phyloP scores from a whole-genome alignment of 805 yeast species.

The Pichia cephalocereana region DNA sequence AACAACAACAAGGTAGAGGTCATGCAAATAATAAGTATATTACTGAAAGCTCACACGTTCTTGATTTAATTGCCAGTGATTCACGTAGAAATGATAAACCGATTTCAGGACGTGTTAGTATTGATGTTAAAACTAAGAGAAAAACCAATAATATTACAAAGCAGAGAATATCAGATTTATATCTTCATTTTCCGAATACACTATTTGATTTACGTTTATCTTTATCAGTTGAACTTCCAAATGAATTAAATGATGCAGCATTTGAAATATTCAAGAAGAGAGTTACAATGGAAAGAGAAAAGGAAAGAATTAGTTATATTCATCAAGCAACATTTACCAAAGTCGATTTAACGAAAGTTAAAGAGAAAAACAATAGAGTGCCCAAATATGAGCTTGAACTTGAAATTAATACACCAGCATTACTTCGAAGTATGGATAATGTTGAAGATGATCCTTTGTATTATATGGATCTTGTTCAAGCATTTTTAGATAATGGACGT shows the following conservation, averaged over 20 bases:
- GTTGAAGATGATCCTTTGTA: constrained; percentile 31
- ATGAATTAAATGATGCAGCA: constrained; percentile 41
- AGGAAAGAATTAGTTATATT: constrained; percentile 63
- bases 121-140: constrained; percentile 61
- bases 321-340: constrained; percentile 67
- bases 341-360: constrained; percentile 63
- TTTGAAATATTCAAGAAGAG: constrained; percentile 43
- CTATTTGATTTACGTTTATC: constrained; percentile 71
- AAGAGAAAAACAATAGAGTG: constrained; percentile 19
- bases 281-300: constrained; percentile 48
- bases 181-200: constrained; percentile 66
- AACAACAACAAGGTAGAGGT: constrained; percentile 9
- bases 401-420: constrained; percentile 26
- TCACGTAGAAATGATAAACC: constrained; percentile 59
- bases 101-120: constrained; percentile 52
- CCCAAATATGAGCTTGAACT: constrained; percentile 27
- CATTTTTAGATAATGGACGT: constrained; percentile 36
- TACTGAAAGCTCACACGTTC: constrained; percentile 49
- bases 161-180: constrained; percentile 61
- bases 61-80: constrained; percentile 56
- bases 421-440: constrained; percentile 23
- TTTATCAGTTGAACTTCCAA: constrained; percentile 69
- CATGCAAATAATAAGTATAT: constrained; percentile 37
- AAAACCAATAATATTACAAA: constrained; percentile 63
- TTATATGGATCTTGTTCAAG: constrained; percentile 37